phyloP scores from a whole-genome alignment of 768 basidiomycete genomes.

The Trametes coccinea region DNA sequence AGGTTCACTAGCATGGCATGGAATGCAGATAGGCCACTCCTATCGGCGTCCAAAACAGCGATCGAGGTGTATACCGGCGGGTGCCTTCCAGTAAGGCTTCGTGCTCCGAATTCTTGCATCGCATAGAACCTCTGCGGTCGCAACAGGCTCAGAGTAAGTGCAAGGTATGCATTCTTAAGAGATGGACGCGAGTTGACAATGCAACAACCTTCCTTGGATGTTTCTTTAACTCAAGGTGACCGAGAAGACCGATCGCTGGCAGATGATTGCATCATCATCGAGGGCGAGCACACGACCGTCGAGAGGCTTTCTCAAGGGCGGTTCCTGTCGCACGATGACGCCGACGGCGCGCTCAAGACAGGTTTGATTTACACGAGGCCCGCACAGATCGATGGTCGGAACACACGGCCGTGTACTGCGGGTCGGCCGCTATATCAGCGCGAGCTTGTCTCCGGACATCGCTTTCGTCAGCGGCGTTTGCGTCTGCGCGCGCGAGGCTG shows the following conservation, averaged over 20 bases:
- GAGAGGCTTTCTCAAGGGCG: neutral
- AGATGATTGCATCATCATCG: neutral
- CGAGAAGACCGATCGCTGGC: neutral
- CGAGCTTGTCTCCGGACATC: neutral
- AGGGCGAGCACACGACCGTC: constrained; percentile 3
- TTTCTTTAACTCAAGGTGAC: neutral
- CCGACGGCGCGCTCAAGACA: neutral
- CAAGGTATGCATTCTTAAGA: too few species aligned
- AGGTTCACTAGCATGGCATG: neutral
- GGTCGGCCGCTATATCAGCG: constrained; percentile 1
- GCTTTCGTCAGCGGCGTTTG: constrained; percentile 11
- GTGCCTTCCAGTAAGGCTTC: neutral
- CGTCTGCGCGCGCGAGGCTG: neutral
- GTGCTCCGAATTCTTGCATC: neutral
- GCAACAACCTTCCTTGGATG: neutral
- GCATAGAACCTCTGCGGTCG: neutral
- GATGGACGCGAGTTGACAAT: neutral
- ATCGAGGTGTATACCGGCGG: neutral
- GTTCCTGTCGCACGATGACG: constrained; percentile 4
- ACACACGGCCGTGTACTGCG: neutral
- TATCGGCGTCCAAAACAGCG: neutral
- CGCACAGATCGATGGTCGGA: neutral
- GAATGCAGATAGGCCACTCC: constrained; percentile 5
- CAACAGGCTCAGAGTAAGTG: neutral
- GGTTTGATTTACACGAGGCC: neutral